Evolutionary conservation across 257 asterid species (phyloP).

Genomic region (Henckelia pumila): DNA sequence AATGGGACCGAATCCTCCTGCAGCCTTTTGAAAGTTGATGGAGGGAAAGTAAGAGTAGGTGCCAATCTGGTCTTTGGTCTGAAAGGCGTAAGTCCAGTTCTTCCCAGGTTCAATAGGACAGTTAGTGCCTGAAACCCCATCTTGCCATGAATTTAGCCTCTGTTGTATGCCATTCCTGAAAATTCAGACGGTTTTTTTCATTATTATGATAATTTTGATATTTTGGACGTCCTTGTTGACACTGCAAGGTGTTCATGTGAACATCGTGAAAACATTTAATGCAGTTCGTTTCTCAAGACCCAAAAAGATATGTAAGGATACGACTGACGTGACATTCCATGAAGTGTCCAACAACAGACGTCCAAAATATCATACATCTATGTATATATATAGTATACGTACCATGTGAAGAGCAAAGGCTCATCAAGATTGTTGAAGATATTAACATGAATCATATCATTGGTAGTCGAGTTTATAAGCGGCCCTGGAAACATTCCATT

Average conservation of each 20-base stretch:
- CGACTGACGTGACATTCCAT: no score
- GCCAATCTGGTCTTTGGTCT: slow-evolving; percentile 63
- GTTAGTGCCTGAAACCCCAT: slow-evolving; percentile 70
- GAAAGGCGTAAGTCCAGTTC: slow-evolving; percentile 63
- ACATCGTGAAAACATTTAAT: no score
- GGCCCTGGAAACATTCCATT: slow-evolving; percentile 74
- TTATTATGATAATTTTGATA: no score
- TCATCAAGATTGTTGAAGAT: slow-evolving; percentile 59
- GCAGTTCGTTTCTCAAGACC: no score
- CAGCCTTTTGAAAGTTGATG: slow-evolving; percentile 50
- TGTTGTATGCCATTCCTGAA: slow-evolving; percentile 70
- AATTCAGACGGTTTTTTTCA: no score
- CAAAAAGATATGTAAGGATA: no score
- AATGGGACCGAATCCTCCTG: slow-evolving; percentile 67
- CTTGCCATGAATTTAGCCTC: slow-evolving; percentile 76
- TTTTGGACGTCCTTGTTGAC: no score
- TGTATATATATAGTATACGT: neutral
- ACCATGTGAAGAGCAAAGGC: slow-evolving; percentile 65
- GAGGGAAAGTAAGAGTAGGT: slow-evolving; percentile 58
- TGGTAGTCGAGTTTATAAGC: slow-evolving; percentile 53
- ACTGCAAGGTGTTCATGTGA: no score
- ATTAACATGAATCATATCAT: slow-evolving; percentile 48
- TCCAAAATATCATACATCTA: no score
- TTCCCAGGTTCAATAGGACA: slow-evolving; percentile 55
- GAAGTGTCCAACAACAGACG: no score